phyloP scores from a whole-genome alignment of 108 stramenopile species.

The Skeletonema marinoi region DNA sequence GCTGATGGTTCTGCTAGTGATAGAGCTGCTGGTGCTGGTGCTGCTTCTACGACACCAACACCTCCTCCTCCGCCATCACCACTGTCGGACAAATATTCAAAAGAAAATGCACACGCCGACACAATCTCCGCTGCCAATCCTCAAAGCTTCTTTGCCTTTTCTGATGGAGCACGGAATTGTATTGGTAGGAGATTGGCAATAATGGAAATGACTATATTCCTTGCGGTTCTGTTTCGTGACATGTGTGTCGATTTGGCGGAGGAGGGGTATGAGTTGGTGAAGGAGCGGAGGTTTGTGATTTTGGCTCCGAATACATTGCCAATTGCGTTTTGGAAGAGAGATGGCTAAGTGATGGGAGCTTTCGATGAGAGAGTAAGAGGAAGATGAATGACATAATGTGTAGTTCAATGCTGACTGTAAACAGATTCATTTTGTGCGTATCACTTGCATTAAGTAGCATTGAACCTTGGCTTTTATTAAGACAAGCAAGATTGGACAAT shows the following conservation, averaged over 20 bases:
- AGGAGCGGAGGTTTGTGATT: constrained; percentile 21
- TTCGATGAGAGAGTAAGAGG: too few relatives aligned
- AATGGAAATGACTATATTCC: constrained; percentile 29
- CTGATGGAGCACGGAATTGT: constrained; percentile 40
- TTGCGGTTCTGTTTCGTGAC: constrained; percentile 28
- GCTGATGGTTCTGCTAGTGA: not conserved
- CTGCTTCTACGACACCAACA: not conserved
- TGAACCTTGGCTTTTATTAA: too few relatives aligned
- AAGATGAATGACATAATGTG: too few relatives aligned
- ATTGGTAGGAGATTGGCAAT: constrained; percentile 38
- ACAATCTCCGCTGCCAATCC: constrained; percentile 37
- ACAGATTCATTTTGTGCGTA: too few relatives aligned
- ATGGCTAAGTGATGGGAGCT: not conserved
- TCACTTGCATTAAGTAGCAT: too few relatives aligned
- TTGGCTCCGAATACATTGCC: constrained; percentile 12
- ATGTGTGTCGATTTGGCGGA: constrained; percentile 25
- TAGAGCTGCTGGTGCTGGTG: too few relatives aligned
- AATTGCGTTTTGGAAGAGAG: constrained; percentile 33
- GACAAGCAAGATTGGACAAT: too few relatives aligned
- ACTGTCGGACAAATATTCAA: constrained; percentile 1
- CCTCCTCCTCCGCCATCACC: not conserved
- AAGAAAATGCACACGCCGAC: constrained; percentile 9
- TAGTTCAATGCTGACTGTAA: too few relatives aligned
- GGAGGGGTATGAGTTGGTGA: constrained; percentile 26
- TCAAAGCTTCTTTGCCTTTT: constrained; percentile 35